Percentiles rank a stretch among this genome's conserved stretches.
Conservation (phyloP, 306 rosid genomes). For the Lagenaria siceraria region DNA sequence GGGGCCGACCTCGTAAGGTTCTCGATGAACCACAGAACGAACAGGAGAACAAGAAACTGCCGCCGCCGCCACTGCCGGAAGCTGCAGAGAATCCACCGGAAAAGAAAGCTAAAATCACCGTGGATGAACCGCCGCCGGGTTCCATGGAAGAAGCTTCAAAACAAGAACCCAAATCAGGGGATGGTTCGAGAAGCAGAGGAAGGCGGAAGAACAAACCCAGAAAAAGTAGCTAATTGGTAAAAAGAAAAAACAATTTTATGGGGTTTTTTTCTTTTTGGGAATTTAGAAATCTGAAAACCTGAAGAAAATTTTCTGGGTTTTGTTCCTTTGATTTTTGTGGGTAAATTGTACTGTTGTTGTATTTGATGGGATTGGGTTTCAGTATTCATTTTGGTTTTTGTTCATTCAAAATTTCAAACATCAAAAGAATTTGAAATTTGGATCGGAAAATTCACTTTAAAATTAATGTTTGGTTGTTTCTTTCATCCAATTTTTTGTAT, state of each 20-base stretch:
- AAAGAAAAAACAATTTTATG: neutral
- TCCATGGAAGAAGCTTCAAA: constrained; percentile 18
- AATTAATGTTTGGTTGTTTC: neutral
- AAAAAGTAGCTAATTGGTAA: constrained; percentile 42
- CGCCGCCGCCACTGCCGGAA: neutral
- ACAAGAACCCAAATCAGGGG: constrained; percentile 10
- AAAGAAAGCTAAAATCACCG: constrained; percentile 13
- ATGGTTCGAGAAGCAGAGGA: constrained; percentile 53
- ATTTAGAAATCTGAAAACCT: neutral
- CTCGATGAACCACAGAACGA: constrained; percentile 20
- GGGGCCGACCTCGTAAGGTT: constrained; percentile 83
- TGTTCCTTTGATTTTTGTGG: neutral
- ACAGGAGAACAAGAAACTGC: neutral
- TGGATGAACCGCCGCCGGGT: constrained; percentile 12
- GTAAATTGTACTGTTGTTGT: neutral
- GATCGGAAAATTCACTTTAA: neutral
- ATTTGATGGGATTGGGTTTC: neutral
- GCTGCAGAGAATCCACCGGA: constrained; percentile 19
- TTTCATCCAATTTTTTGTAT: neutral
- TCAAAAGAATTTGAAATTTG: neutral
- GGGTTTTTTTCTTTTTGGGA: neutral
- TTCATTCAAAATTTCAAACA: neutral
- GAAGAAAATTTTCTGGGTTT: neutral
- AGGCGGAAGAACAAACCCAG: constrained; percentile 77
- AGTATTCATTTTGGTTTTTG: neutral